Percentiles rank a stretch among this genome's conserved stretches.
These are phyloP conservation scores for Arthroderma sp. DNA, from an alignment of 2,329 filamentous ascomycete genomes.

Conservation along the genomic window DNA sequence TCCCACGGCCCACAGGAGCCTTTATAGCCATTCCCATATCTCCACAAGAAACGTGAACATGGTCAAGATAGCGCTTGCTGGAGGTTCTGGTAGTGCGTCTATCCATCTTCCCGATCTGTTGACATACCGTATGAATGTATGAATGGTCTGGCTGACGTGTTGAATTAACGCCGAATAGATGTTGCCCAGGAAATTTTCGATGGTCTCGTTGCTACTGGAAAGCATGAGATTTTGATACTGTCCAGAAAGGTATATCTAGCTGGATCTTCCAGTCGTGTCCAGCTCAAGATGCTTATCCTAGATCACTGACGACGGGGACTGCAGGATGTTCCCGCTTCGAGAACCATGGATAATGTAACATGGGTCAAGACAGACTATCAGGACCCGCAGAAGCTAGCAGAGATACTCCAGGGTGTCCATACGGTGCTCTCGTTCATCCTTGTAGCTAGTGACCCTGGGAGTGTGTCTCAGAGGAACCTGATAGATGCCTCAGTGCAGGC, in stretches of 20 bases:
- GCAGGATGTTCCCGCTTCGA: background rate
- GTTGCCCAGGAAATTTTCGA: constrained; percentile 42
- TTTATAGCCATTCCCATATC: no score
- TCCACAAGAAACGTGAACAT: background rate
- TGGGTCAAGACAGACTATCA: constrained; percentile 36
- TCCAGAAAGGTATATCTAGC: constrained; percentile 29
- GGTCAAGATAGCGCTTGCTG: constrained; percentile 6
- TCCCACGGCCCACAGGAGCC: no score
- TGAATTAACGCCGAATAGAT: constrained; percentile 24
- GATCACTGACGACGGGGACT: background rate
- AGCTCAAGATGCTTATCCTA: background rate
- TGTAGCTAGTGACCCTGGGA: constrained; percentile 8
- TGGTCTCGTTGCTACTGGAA: constrained; percentile 33
- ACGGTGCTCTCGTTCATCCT: constrained; percentile 41
- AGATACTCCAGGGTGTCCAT: constrained; percentile 34
- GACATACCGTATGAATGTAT: constrained; percentile 3
- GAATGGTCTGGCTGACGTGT: background rate
- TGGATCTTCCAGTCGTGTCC: background rate
- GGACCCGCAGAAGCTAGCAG: constrained; percentile 24
- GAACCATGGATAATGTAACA: constrained; percentile 8
- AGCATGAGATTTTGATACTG: constrained; percentile 41
- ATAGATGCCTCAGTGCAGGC: constrained; percentile 28
- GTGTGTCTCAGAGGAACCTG: constrained; percentile 20
- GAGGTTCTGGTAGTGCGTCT: constrained; percentile 5
- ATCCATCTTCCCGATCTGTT: background rate